Conservation (phyloP, 768 basidiomycete species). For the Mycena metata region DNA sequence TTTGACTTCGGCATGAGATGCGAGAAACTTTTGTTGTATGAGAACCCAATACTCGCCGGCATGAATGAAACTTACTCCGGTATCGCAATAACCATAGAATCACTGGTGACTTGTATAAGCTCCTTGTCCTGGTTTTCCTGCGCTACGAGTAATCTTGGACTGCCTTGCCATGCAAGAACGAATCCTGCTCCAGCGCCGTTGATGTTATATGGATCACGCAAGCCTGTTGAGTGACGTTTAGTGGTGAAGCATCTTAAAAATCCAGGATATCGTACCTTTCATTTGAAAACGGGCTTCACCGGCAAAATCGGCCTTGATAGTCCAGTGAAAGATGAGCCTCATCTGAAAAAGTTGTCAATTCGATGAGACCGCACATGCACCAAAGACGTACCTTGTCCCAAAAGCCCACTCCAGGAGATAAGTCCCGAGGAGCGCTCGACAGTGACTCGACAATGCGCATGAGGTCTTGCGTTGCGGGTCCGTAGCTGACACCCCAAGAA, state of each 20-base stretch:
- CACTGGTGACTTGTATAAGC: constrained; percentile 85
- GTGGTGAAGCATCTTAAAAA: constrained; percentile 8
- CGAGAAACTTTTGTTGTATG: constrained; percentile 36
- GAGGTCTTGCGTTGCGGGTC: constrained; percentile 88
- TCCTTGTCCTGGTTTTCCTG: constrained; percentile 80
- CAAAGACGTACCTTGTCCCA: constrained; percentile 87
- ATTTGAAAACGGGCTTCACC: constrained; percentile 84
- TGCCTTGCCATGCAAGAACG: constrained; percentile 85
- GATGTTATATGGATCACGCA: constrained; percentile 83
- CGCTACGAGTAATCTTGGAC: constrained; percentile 77
- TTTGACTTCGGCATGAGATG: constrained; percentile 42
- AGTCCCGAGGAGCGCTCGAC: constrained; percentile 81
- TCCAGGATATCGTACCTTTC: constrained; percentile 71
- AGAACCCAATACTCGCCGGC: not conserved
- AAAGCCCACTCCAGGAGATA: constrained; percentile 88
- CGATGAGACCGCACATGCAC: constrained; percentile 10
- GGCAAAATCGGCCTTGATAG: constrained; percentile 71
- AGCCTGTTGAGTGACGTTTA: constrained; percentile 63
- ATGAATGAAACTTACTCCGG: constrained; percentile 75
- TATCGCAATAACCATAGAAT: constrained; percentile 85
- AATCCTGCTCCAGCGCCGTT: constrained; percentile 86
- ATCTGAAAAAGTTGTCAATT: constrained; percentile 56
- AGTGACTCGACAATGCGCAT: constrained; percentile 87
- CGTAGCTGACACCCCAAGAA: constrained; percentile 91
- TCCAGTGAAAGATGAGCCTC: constrained; percentile 89